A percentile compares a stretch with the other conserved stretches of the same genome.
These are phyloP conservation scores for Tilletiaria anomala DNA, from an alignment of 1,284 basidiomycete genomes.

Conservation along the genomic window DNA sequence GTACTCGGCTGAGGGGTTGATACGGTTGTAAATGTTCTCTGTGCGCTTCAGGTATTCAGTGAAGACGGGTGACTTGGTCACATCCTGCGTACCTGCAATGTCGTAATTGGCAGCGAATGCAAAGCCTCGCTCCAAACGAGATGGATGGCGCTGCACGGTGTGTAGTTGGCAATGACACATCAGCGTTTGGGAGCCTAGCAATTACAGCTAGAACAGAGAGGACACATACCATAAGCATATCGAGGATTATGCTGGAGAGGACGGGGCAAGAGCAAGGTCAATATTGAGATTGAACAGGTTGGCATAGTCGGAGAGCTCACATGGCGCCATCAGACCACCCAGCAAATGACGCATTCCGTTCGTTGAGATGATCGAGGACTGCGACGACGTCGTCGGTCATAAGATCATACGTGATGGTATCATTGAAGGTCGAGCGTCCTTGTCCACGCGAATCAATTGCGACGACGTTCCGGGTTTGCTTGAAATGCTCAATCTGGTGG, in stretches of 20 bases:
- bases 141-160: not conserved
- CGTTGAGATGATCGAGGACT: slow-evolving; percentile 2
- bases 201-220: too few relatives aligned
- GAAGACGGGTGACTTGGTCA: slow-evolving; percentile 1
- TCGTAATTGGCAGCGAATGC: slow-evolving; percentile 2
- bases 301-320: too few relatives aligned
- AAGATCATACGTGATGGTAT: slow-evolving; percentile 2
- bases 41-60: slow-evolving; percentile 1
- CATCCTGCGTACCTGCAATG: not conserved
- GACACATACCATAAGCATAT: not conserved
- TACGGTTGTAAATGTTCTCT: not conserved
- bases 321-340: slow-evolving; percentile 6
- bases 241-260: not conserved
- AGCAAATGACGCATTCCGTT: slow-evolving; percentile 1
- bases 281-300: too few relatives aligned
- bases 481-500: slow-evolving; percentile 1
- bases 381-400: slow-evolving; percentile 6
- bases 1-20: not conserved
- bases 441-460: slow-evolving; percentile 5
- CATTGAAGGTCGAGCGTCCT: slow-evolving; percentile 1
- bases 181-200: too few relatives aligned
- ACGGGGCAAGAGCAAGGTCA: not conserved
- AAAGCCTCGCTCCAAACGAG: not conserved
- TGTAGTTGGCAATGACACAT: too few relatives aligned
- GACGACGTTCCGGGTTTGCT: not conserved